Conservation (phyloP, 805 yeast species). For the Peterozyma toletana region DNA sequence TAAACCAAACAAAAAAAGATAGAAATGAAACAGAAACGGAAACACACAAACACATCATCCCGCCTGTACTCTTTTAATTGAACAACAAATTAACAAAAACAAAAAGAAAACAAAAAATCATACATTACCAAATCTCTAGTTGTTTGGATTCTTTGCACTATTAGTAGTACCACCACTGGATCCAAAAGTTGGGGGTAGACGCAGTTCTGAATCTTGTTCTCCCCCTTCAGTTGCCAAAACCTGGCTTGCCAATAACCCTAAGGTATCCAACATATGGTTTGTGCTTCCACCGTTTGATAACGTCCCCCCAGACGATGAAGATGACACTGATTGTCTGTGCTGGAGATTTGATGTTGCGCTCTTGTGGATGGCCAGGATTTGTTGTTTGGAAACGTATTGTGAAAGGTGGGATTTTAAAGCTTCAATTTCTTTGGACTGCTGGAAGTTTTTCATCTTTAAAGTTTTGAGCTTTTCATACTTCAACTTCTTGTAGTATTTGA, state of each 20-base stretch:
- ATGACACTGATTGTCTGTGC: background rate
- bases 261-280: conserved; percentile 22
- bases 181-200: conserved; percentile 7
- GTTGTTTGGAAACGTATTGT: background rate
- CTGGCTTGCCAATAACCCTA: conserved; percentile 26
- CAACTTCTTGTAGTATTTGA: conserved; percentile 20
- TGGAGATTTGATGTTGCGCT: background rate
- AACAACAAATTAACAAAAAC: background rate
- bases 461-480: conserved; percentile 21
- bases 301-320: conserved; percentile 5
- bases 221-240: conserved; percentile 22
- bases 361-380: background rate
- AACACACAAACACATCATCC: background rate
- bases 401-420: background rate
- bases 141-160: background rate
- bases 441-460: conserved; percentile 18
- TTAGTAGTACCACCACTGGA: background rate
- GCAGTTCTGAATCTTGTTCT: background rate
- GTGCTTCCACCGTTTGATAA: background rate
- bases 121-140: background rate
- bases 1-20: background rate
- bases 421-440: conserved; percentile 16
- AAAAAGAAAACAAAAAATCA: background rate
- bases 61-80: background rate
- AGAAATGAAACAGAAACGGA: background rate